phyloP scores from a whole-genome alignment of 306 rosid genomes.

The Medicago truncatula region MtrunA17r5.0-ANR NC_053048.1:45977001-45977500 shows the following conservation, averaged over 20 bases:
- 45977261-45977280: background rate
- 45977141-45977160: too few species aligned
- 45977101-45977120: too few species aligned
- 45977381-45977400: slow-evolving; percentile 68
- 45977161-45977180: too few species aligned
- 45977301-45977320: background rate
- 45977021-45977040: too few species aligned
- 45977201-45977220: too few species aligned
- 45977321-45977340: background rate
- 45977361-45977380: slow-evolving; percentile 65
- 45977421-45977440: slow-evolving; percentile 74
- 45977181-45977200: too few species aligned
- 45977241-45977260: background rate
- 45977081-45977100: too few species aligned
- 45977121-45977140: too few species aligned
- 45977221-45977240: too few species aligned
- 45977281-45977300: slow-evolving; percentile 1
- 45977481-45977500: slow-evolving; percentile 84
- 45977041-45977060: too few species aligned
- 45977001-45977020: too few species aligned
- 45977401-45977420: slow-evolving; percentile 77
- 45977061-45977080: too few species aligned
- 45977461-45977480: slow-evolving; percentile 77
- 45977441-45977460: slow-evolving; percentile 69
- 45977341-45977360: background rate